A percentile compares a stretch with the other conserved stretches of the same genome.
These are phyloP conservation scores for Santalum album DNA, from an alignment of 164 flowering plant genomes.

Conservation along the genomic window DNA sequence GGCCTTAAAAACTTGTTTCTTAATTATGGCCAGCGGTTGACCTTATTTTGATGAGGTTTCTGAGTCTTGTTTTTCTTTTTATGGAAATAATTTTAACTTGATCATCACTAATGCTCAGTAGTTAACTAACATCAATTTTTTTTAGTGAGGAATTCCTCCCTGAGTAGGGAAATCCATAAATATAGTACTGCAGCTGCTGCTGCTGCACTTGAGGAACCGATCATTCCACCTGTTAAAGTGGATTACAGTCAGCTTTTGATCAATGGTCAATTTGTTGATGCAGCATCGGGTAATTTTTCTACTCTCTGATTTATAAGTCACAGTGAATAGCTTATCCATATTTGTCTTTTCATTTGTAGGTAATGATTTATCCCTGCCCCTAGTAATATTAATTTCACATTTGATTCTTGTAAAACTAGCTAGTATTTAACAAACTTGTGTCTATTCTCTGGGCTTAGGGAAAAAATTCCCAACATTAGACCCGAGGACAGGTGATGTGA, in stretches of 20 bases:
- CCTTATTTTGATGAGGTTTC: not conserved
- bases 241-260: constrained; percentile 45
- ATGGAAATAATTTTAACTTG: not conserved
- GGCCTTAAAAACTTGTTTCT: no score
- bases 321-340: not conserved
- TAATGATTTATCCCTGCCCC: no score
- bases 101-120: not conserved
- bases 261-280: constrained; percentile 55
- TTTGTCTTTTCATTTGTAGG: no score
- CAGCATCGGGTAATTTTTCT: constrained; percentile 48
- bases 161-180: constrained; percentile 14
- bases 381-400: no score
- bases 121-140: not conserved
- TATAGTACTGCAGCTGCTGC: constrained; percentile 37
- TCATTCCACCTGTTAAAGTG: constrained; percentile 38
- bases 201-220: constrained; percentile 31
- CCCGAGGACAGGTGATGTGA: constrained; percentile 63
- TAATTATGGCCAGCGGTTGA: no score
- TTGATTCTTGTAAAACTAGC: no score
- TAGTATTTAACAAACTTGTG: no score
- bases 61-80: not conserved
- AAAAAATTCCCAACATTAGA: constrained; percentile 58
- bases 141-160: constrained; percentile 17
- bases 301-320: not conserved
- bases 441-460: no score